These are phyloP conservation scores for Bimuria novae-zelandiae DNA, from an alignment of 2,329 filamentous ascomycete species.

Conservation along the genomic window DNA sequence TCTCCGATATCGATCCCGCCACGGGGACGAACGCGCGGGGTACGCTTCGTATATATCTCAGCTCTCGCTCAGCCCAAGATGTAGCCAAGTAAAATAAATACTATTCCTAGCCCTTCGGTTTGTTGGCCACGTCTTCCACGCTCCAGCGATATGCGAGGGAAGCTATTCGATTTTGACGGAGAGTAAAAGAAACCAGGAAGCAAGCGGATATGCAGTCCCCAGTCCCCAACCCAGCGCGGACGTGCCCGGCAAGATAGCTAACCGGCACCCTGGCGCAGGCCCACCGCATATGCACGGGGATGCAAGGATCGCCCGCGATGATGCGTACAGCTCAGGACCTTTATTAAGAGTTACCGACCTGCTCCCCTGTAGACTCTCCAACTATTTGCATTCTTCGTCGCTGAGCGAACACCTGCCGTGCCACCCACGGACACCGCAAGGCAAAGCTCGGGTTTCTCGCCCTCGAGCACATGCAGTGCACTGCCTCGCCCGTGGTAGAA, in stretches of 20 bases:
- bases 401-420: too few species aligned
- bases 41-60: background rate
- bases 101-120: too few species aligned
- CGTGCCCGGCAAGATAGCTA: background rate
- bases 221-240: background rate
- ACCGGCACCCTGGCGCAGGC: too few species aligned
- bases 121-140: too few species aligned
- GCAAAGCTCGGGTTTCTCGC: background rate
- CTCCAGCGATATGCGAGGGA: too few species aligned
- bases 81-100: too few species aligned
- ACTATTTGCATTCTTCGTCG: conserved; percentile 2
- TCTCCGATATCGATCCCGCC: background rate
- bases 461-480: background rate
- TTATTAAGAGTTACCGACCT: too few species aligned
- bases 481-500: background rate
- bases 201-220: background rate
- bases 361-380: too few species aligned
- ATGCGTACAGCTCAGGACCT: too few species aligned
- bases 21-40: conserved; percentile 2
- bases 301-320: conserved; percentile 1
- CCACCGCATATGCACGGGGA: background rate
- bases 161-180: background rate
- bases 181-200: background rate
- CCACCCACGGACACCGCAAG: background rate
- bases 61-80: background rate